Base-by-base conservation (phyloP, 1,284 basidiomycete species). In the Papiliotrema flavescens region DNA sequence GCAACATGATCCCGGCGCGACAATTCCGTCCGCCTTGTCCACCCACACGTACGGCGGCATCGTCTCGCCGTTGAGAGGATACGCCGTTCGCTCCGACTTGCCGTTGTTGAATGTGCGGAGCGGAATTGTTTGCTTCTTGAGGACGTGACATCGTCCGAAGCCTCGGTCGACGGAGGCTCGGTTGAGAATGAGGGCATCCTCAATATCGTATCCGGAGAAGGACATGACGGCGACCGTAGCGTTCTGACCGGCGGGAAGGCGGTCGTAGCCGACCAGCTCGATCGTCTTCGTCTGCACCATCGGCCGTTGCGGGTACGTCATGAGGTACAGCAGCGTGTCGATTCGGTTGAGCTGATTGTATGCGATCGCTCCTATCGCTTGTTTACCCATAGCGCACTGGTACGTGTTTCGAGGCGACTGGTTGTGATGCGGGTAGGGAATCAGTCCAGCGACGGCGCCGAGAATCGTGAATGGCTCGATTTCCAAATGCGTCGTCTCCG, bases 281-380 rank as follows among this genome's bases (percentile, higher is more conserved):
- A 99, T 97, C 1, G 94, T 95, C 75, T 95, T 94, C 7, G 96
- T 97, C 78, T 98, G 97, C 60, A 98, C 95, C 94, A 99, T 97
- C 0, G 96, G 97, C 70, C 98, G 90, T 70, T 99, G 96, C 13
- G 96, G 96, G 67, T 99, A 99, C n/a, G 98, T 92, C 61, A 93
- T 90, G 50, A 99, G 83, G 78, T 99, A 98, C 23, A 98, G 82
- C n/a, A 99, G 82, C 0, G 96, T 99, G 76, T 99, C 96, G 73
- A 99, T 98, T 44, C 96, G 85, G 73, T 95, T 91, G 60, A 98
- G 84, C 75, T 98, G 96, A 75, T 99, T 99, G 79, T 95, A 97
- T 0, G 87, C 95, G 63, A 98, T 98, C 2, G 93, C 94, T n/a
- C 96, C 96, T 60, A 98, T 98, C 0, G 96, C 96, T 80, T 99